These are phyloP conservation scores for Porpolomopsis calyptriformis DNA, from an alignment of 768 basidiomycete genomes.

Conservation along the genomic window DNA sequence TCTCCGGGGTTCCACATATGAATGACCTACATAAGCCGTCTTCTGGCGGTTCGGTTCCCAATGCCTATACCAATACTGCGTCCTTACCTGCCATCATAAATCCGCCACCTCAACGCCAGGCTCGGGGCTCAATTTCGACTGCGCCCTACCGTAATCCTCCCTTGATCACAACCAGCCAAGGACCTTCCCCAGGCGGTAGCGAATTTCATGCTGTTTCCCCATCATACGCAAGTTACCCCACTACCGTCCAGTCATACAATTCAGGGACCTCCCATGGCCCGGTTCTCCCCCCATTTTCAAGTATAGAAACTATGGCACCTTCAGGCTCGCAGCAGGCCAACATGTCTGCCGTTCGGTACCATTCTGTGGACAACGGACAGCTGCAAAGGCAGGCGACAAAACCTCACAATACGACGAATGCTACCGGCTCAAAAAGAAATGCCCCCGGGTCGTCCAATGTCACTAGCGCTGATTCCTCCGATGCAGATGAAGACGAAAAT, in stretches of 20 bases:
- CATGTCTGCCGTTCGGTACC: constrained; percentile 52
- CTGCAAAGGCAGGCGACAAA: constrained; percentile 20
- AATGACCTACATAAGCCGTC: constrained; percentile 19
- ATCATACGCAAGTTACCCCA: constrained; percentile 31
- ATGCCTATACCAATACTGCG: background rate
- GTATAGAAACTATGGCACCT: constrained; percentile 48
- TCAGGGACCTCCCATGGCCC: constrained; percentile 34
- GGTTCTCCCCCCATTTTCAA: constrained; percentile 63
- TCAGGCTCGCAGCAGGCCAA: constrained; percentile 35
- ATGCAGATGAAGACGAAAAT: constrained; percentile 73
- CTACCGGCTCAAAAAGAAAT: constrained; percentile 45
- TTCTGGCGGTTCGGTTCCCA: constrained; percentile 7
- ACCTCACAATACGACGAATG: constrained; percentile 22
- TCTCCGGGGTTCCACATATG: constrained; percentile 18
- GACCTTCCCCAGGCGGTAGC: constrained; percentile 20
- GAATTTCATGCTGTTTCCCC: constrained; percentile 37
- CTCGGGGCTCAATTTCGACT: constrained; percentile 29
- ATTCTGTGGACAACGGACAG: constrained; percentile 33
- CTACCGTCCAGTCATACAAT: constrained; percentile 27
- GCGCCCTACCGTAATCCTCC: constrained; percentile 27
- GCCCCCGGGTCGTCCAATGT: constrained; percentile 54
- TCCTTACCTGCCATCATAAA: constrained; percentile 11
- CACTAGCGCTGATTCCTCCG: constrained; percentile 73
- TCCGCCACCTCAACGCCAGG: constrained; percentile 21
- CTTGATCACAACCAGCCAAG: constrained; percentile 21